Percentiles rank a stretch among this genome's conserved stretches.
Evolutionary conservation across 768 basidiomycete species (phyloP).

Genomic region (Amanita rubescens): DNA sequence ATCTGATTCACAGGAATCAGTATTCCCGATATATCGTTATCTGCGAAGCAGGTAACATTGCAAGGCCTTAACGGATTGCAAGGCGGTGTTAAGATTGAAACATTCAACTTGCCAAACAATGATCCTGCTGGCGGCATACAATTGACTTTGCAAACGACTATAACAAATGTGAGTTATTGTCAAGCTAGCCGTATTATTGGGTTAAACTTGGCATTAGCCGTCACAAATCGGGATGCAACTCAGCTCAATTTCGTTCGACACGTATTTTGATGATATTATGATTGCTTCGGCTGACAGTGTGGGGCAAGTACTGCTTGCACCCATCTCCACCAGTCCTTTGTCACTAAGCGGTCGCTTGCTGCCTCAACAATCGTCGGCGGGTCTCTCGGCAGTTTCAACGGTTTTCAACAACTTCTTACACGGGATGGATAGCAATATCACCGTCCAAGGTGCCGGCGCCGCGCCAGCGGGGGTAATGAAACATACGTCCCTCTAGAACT

Average conservation of each 20-base stretch:
- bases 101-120: constrained; percentile 63
- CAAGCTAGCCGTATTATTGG: neutral
- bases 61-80: constrained; percentile 67
- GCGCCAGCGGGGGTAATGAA: constrained; percentile 43
- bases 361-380: constrained; percentile 46
- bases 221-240: constrained; percentile 70
- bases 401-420: constrained; percentile 71
- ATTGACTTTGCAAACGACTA: constrained; percentile 52
- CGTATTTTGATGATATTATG: constrained; percentile 41
- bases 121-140: constrained; percentile 69
- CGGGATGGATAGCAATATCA: constrained; percentile 52
- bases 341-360: constrained; percentile 57
- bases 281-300: constrained; percentile 53
- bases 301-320: constrained; percentile 44
- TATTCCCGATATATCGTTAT: constrained; percentile 47
- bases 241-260: constrained; percentile 53
- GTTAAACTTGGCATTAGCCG: constrained; percentile 35
- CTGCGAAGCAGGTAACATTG: constrained; percentile 51
- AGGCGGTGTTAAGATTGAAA: constrained; percentile 51
- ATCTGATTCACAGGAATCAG: constrained; percentile 36
- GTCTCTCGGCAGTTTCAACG: constrained; percentile 49
- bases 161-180: constrained; percentile 44
- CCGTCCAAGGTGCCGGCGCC: constrained; percentile 52
- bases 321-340: constrained; percentile 43
- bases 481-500: neutral